Conservation (phyloP, 305 asterid genomes). For the Caryopteris hybrid region DNA sequence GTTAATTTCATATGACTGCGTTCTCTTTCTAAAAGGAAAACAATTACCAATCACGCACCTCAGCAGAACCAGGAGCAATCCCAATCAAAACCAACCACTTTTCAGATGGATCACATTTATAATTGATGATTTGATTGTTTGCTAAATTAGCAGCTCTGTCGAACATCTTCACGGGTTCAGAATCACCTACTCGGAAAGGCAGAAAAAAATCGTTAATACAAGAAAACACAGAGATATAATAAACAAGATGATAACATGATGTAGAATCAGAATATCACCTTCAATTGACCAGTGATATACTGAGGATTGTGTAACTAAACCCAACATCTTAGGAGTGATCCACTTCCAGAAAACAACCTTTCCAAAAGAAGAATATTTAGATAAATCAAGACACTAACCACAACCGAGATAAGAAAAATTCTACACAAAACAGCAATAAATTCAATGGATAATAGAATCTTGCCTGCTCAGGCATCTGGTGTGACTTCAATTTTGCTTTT, state of each 20-base stretch:
- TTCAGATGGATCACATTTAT: slow-evolving; percentile 93
- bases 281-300: slow-evolving; percentile 98
- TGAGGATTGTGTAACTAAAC: slow-evolving; percentile 87
- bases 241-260: no score
- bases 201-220: no score
- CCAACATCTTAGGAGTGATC: slow-evolving; percentile 91
- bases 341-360: slow-evolving; percentile 99
- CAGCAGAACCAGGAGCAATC: slow-evolving; percentile 95
- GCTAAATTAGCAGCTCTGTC: slow-evolving; percentile 92
- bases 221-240: no score
- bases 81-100: slow-evolving; percentile 99
- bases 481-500: slow-evolving; percentile 81
- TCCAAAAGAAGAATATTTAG: slow-evolving; percentile 1
- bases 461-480: slow-evolving; percentile 99
- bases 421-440: slow-evolving; percentile 2
- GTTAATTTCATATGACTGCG: not conserved
- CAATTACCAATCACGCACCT: slow-evolving; percentile 50
- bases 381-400: not conserved
- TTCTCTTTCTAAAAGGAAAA: slow-evolving; percentile 1
- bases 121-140: slow-evolving; percentile 91
- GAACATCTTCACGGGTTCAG: slow-evolving; percentile 92
- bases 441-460: slow-evolving; percentile 9
- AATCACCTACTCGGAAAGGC: slow-evolving; percentile 58
- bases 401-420: not conserved
- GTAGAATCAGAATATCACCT: no score